A percentile compares a stretch with the other conserved stretches of the same genome.
Evolutionary conservation across 257 asterid species (phyloP).

Genomic region (Penstemon eatonii): DNA sequence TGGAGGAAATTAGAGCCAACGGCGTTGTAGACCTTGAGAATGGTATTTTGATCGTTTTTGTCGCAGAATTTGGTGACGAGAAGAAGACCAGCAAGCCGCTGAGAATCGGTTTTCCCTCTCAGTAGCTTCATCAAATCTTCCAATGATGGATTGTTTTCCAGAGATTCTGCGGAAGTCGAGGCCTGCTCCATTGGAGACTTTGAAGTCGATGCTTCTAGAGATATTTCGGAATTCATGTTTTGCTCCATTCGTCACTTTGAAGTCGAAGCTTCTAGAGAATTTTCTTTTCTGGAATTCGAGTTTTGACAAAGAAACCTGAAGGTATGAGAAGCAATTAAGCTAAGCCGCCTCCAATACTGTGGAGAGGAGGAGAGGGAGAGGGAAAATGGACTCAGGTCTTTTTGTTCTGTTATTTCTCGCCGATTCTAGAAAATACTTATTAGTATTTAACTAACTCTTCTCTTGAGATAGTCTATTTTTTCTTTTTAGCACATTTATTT

Average conservation of each 20-base stretch:
- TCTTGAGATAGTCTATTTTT: too few relatives aligned
- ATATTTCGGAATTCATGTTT: neutral
- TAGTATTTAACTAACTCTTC: too few relatives aligned
- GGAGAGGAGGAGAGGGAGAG: too few relatives aligned
- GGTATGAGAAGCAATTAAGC: too few relatives aligned
- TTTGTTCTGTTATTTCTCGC: too few relatives aligned
- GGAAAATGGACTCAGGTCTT: too few relatives aligned
- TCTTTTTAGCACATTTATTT: too few relatives aligned
- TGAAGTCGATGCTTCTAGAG: constrained; percentile 26
- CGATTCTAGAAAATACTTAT: too few relatives aligned
- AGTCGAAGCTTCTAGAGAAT: too few relatives aligned
- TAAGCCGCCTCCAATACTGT: too few relatives aligned
- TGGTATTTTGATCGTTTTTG: constrained; percentile 58
- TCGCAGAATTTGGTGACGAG: constrained; percentile 69
- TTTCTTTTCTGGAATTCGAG: too few relatives aligned
- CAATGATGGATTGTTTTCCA: constrained; percentile 31
- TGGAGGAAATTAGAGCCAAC: constrained; percentile 68
- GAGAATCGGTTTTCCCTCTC: constrained; percentile 73
- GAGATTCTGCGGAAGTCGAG: constrained; percentile 17
- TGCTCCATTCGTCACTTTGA: constrained; percentile 29
- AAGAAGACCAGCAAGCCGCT: constrained; percentile 81
- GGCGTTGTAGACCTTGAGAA: constrained; percentile 64
- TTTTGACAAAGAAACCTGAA: too few relatives aligned
- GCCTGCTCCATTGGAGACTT: constrained; percentile 12
- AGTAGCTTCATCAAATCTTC: constrained; percentile 66